phyloP scores from a whole-genome alignment of 352 stramenopile genomes.

The Thalassiosira ordinaria region DNA sequence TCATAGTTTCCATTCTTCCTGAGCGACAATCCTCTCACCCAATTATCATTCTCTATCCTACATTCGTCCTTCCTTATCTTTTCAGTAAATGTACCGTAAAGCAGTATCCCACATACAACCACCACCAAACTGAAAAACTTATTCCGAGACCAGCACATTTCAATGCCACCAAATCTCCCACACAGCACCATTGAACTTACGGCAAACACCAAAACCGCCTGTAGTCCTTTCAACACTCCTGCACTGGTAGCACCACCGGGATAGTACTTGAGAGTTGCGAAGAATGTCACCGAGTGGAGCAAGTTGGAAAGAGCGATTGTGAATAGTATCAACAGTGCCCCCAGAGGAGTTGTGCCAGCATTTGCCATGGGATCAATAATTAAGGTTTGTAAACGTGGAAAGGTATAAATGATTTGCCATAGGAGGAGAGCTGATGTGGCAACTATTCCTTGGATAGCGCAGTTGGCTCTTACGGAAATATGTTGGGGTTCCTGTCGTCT shows the following conservation, averaged over 20 bases:
- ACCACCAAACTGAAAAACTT: conserved; percentile 71
- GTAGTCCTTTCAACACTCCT: conserved; percentile 80
- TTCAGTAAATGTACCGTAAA: conserved; percentile 64
- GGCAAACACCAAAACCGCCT: conserved; percentile 81
- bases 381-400: conserved; percentile 55
- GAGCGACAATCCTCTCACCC: too few species aligned
- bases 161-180: conserved; percentile 57
- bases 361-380: conserved; percentile 62
- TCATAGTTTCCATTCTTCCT: too few species aligned
- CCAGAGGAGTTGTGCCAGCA: conserved; percentile 42
- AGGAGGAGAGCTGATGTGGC: conserved; percentile 43
- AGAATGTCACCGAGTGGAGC: conserved; percentile 75
- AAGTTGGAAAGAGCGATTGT: conserved; percentile 68
- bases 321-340: conserved; percentile 57
- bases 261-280: conserved; percentile 70
- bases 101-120: conserved; percentile 66
- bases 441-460: conserved; percentile 68
- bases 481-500: conserved; percentile 28
- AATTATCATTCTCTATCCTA: too few species aligned
- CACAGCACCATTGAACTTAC: conserved; percentile 58
- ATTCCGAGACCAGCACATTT: conserved; percentile 76
- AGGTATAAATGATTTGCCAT: conserved; percentile 79
- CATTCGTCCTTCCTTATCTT: too few species aligned
- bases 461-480: conserved; percentile 74
- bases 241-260: conserved; percentile 70